phyloP scores from a whole-genome alignment of 192 early-diverging fungal genomes.

The Backusella macrospora region DNA sequence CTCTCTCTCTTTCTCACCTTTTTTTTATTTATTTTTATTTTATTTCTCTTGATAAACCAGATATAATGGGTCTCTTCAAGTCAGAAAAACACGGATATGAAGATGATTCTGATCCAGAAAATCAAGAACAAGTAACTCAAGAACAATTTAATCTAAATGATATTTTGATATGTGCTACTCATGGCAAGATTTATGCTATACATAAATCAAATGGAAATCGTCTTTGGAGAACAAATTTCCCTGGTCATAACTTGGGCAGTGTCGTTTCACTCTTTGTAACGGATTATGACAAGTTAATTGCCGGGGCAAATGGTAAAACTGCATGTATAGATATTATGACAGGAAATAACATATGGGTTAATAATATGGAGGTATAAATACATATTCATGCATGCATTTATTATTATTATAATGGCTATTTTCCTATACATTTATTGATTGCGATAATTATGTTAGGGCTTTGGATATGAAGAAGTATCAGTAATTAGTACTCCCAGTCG shows the following conservation, averaged over 20 bases:
- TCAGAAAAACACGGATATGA: background rate
- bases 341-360: conserved; percentile 24
- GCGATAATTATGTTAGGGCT: conserved; percentile 14
- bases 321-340: conserved; percentile 22
- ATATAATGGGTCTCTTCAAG: background rate
- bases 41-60: background rate
- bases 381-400: background rate
- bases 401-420: background rate
- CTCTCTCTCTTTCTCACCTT: background rate
- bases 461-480: conserved; percentile 26
- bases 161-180: conserved; percentile 27
- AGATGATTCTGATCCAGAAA: background rate
- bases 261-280: conserved; percentile 30
- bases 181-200: conserved; percentile 29
- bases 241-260: background rate
- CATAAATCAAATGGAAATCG: conserved; percentile 26
- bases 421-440: no score
- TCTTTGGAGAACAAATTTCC: conserved; percentile 20
- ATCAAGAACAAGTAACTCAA: background rate
- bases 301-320: conserved; percentile 16
- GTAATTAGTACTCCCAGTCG: conserved; percentile 24
- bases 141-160: conserved; percentile 19
- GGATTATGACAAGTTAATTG: conserved; percentile 24
- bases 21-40: background rate
- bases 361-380: conserved; percentile 35